Conservation (phyloP, 2,329 filamentous ascomycete genomes). For the Aspergillus transmontanensis region DNA sequence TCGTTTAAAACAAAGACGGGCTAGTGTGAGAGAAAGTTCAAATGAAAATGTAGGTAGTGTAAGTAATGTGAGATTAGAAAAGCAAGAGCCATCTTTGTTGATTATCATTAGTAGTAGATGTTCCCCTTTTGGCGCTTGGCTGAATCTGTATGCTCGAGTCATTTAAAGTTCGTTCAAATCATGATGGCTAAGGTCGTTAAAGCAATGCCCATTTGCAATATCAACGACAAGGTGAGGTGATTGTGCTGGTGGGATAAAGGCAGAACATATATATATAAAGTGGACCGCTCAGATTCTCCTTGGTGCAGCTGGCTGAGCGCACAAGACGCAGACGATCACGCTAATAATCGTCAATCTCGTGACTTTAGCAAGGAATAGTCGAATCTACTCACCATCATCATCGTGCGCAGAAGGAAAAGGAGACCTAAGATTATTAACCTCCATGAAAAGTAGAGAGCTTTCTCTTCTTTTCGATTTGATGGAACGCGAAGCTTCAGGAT, state of each 20-base stretch:
- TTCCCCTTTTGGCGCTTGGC: conserved; percentile 23
- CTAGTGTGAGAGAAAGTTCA: not conserved
- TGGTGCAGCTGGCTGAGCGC: not conserved
- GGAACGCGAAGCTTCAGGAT: conserved; percentile 35
- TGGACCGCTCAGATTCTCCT: not conserved
- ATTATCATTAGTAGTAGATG: conserved; percentile 42
- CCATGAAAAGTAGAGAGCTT: conserved; percentile 52
- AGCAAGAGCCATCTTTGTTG: conserved; percentile 10
- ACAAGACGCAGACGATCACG: not conserved
- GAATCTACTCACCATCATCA: not conserved
- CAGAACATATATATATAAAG: not conserved
- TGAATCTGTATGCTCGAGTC: conserved; percentile 27
- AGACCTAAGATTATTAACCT: conserved; percentile 30
- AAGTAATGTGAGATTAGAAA: not conserved
- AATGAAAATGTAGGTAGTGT: conserved; percentile 3
- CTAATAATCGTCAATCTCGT: not conserved
- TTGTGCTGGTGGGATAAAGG: not conserved
- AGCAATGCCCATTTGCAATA: conserved; percentile 15
- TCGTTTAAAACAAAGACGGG: not conserved
- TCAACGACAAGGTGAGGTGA: conserved; percentile 7
- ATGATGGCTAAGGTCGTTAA: conserved; percentile 25
- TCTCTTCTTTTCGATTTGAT: conserved; percentile 51
- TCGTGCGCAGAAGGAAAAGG: not conserved
- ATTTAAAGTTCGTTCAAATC: conserved; percentile 35
- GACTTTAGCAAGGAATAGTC: not conserved